A percentile compares a stretch with the other conserved stretches of the same genome.
These are phyloP conservation scores for Phytophthora citricola DNA, from an alignment of 352 stramenopile species.

Conservation along the genomic window DNA sequence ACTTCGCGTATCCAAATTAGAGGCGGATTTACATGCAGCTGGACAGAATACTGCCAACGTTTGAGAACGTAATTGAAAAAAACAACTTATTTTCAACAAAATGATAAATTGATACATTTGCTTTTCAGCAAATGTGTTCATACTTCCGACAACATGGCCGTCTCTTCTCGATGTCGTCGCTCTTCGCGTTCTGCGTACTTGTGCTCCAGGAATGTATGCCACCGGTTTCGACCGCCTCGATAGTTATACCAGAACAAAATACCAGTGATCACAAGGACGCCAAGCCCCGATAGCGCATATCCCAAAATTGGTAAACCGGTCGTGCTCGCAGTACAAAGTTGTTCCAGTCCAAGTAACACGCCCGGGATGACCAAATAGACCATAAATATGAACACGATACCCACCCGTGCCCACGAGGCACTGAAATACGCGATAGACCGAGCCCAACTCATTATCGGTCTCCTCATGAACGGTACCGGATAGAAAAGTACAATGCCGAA, in stretches of 20 bases:
- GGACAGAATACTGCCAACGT: too few relatives aligned
- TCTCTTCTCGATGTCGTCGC: constrained; percentile 24
- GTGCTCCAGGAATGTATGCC: constrained; percentile 45
- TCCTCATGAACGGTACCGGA: constrained; percentile 83
- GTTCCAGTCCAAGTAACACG: constrained; percentile 50
- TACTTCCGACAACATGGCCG: constrained; percentile 19
- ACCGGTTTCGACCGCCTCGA: constrained; percentile 32
- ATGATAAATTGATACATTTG: constrained; percentile 14
- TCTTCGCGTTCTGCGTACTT: constrained; percentile 48
- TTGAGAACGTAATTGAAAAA: too few relatives aligned
- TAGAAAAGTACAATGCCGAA: constrained; percentile 92
- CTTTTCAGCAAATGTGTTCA: constrained; percentile 5
- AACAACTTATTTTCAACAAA: not conserved
- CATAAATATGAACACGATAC: constrained; percentile 50
- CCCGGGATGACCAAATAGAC: constrained; percentile 51
- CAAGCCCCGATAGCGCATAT: constrained; percentile 30
- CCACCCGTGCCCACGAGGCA: constrained; percentile 53
- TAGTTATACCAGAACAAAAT: constrained; percentile 44
- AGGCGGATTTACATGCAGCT: constrained; percentile 28
- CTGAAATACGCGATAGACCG: constrained; percentile 68
- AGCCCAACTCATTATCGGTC: constrained; percentile 74
- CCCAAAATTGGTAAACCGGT: constrained; percentile 25
- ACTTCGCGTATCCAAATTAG: constrained; percentile 50
- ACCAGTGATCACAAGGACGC: constrained; percentile 10
- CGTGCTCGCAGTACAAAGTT: constrained; percentile 49